phyloP scores from a whole-genome alignment of 495 filamentous ascomycete species.

The Talaromyces adpressus region DNA sequence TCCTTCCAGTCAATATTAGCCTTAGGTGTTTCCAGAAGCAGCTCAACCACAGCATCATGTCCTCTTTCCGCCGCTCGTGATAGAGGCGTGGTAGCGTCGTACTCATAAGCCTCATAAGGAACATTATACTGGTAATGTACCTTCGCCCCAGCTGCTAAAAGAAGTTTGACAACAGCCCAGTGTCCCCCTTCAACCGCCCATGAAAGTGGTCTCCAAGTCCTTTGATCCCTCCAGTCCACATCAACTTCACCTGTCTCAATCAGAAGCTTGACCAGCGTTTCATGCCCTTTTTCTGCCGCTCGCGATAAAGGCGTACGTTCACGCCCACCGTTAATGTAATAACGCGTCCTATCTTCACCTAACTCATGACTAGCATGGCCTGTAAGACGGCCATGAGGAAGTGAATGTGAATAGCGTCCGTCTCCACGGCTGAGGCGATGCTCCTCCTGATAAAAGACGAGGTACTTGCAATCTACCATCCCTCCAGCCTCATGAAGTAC shows the following conservation, averaged over 20 bases:
- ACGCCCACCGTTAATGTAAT: no score
- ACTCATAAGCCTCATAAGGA: no score
- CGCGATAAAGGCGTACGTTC: background rate
- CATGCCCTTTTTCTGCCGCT: background rate
- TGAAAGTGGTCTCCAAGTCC: background rate
- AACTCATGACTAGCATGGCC: no score
- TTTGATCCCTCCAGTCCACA: background rate
- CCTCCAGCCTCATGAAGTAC: conserved; percentile 11
- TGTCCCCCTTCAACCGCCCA: background rate
- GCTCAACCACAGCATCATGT: conserved; percentile 11
- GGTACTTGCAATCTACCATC: no score
- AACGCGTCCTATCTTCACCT: no score
- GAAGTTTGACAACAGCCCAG: background rate
- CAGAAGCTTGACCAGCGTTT: background rate
- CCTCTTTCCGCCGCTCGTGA: conserved; percentile 16
- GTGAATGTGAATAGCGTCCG: no score
- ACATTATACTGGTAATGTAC: no score
- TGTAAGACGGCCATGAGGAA: no score
- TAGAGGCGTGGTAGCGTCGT: conserved; percentile 12
- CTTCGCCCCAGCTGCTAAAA: background rate
- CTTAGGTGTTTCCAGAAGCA: conserved; percentile 14
- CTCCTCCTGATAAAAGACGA: no score
- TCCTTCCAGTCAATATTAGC: conserved; percentile 12
- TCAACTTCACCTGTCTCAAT: background rate
- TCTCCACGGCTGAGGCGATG: no score